phyloP scores from a whole-genome alignment of 805 yeast species.

The Clavispora carvajalis region DNA sequence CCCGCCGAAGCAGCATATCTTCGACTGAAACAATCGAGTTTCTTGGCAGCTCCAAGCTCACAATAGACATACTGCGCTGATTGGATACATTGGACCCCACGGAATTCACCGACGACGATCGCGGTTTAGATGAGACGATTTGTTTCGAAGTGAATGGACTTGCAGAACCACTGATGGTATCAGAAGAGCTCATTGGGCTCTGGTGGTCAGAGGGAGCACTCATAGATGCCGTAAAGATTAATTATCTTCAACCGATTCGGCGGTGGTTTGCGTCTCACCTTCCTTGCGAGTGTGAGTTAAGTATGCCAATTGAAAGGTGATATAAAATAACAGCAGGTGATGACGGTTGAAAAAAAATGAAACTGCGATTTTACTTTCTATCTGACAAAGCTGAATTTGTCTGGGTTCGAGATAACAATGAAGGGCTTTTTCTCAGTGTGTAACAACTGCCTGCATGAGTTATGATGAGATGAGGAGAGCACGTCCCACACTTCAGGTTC shows the following conservation, averaged over 20 bases:
- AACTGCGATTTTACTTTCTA: too few species aligned
- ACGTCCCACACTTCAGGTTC: background rate
- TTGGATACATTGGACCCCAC: conserved; percentile 23
- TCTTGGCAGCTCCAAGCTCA: conserved; percentile 35
- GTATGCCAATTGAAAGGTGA: too few species aligned
- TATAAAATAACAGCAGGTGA: too few species aligned
- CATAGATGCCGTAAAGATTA: background rate
- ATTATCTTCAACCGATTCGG: too few species aligned
- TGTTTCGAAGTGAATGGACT: conserved; percentile 5
- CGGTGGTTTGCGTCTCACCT: too few species aligned
- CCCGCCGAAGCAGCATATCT: conserved; percentile 23
- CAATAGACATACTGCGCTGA: conserved; percentile 32
- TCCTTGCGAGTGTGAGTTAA: too few species aligned
- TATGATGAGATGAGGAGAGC: background rate
- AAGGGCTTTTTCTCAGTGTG: background rate
- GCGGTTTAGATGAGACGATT: conserved; percentile 14
- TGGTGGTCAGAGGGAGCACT: background rate
- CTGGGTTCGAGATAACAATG: too few species aligned
- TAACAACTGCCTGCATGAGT: background rate
- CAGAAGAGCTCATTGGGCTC: conserved; percentile 7
- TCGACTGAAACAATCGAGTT: conserved; percentile 38
- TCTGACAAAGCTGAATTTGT: too few species aligned
- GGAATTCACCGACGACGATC: conserved; percentile 32
- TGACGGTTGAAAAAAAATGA: too few species aligned
- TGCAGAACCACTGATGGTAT: conserved; percentile 4